phyloP scores from a whole-genome alignment of 805 yeast species.

The Kodamaea laetipori region DNA sequence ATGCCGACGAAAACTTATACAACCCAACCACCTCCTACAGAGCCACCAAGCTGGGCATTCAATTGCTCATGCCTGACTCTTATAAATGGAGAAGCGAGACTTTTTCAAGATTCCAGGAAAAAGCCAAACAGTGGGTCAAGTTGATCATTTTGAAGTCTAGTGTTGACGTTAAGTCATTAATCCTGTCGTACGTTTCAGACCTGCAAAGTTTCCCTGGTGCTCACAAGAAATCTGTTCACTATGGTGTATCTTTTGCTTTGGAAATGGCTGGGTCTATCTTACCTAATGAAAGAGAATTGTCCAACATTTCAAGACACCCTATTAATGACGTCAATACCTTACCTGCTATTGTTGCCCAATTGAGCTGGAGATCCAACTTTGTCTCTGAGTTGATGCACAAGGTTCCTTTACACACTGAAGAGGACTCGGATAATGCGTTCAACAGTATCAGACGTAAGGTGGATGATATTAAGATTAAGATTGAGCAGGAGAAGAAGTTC shows the following conservation, averaged over 20 bases:
- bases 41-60: conserved; percentile 46
- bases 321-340: conserved; percentile 54
- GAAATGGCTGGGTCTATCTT: conserved; percentile 79
- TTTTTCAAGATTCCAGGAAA: conserved; percentile 55
- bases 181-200: conserved; percentile 71
- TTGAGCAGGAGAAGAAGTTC: not conserved
- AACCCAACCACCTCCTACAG: conserved; percentile 76
- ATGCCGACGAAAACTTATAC: conserved; percentile 81
- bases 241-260: conserved; percentile 88
- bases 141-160: conserved; percentile 58
- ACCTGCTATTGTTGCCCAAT: conserved; percentile 75
- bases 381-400: conserved; percentile 36
- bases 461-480: conserved; percentile 15
- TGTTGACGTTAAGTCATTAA: conserved; percentile 73
- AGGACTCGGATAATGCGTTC: conserved; percentile 30
- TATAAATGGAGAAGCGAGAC: conserved; percentile 74
- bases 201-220: conserved; percentile 14
- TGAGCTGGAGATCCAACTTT: conserved; percentile 63
- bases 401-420: conserved; percentile 19
- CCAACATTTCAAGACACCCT: conserved; percentile 44
- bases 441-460: conserved; percentile 31
- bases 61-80: conserved; percentile 69
- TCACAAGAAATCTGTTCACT: conserved; percentile 45
- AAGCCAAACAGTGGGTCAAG: conserved; percentile 69
- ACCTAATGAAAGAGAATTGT: conserved; percentile 66